A percentile compares a stretch with the other conserved stretches of the same genome.
Conservation (phyloP, 768 basidiomycete species). For the Leccinum broughii region DNA sequence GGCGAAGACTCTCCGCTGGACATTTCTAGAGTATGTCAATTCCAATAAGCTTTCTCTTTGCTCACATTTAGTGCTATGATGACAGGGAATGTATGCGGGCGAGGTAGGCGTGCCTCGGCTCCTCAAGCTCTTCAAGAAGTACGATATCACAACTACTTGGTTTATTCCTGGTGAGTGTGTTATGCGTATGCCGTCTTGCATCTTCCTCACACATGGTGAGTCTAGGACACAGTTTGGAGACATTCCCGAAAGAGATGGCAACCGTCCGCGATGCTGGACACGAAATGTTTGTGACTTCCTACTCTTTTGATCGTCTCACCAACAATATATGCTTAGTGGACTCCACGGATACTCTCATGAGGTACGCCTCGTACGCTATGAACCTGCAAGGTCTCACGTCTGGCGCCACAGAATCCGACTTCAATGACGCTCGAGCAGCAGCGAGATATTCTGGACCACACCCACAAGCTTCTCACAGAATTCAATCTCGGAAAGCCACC, state of each 20-base stretch:
- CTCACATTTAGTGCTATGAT: not conserved
- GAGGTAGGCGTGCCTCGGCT: slow-evolving; percentile 71
- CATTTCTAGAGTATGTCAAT: slow-evolving; percentile 52
- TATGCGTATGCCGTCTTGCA: not conserved
- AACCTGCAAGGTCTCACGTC: not conserved
- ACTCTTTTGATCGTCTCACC: not conserved
- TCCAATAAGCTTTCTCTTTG: not conserved
- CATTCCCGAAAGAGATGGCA: slow-evolving; percentile 70
- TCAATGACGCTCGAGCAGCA: slow-evolving; percentile 66
- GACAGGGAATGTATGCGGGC: slow-evolving; percentile 68
- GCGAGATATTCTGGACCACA: slow-evolving; percentile 67
- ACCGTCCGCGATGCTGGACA: slow-evolving; percentile 72
- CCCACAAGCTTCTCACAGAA: slow-evolving; percentile 59
- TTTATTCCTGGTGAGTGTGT: slow-evolving; percentile 61
- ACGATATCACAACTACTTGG: slow-evolving; percentile 68
- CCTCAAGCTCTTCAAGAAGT: slow-evolving; percentile 71
- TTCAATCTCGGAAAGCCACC: slow-evolving; percentile 63
- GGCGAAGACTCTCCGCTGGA: slow-evolving; percentile 73
- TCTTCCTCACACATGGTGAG: not conserved
- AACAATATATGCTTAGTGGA: slow-evolving; percentile 39
- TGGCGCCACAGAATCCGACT: slow-evolving; percentile 50
- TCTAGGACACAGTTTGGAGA: slow-evolving; percentile 69
- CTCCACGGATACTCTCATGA: slow-evolving; percentile 76
- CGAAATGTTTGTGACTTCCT: slow-evolving; percentile 49
- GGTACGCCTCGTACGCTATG: slow-evolving; percentile 26